A percentile compares a stretch with the other conserved stretches of the same genome.
Conservation (phyloP, 2,329 filamentous ascomycete species). For the Neonectria faginata region DNA sequence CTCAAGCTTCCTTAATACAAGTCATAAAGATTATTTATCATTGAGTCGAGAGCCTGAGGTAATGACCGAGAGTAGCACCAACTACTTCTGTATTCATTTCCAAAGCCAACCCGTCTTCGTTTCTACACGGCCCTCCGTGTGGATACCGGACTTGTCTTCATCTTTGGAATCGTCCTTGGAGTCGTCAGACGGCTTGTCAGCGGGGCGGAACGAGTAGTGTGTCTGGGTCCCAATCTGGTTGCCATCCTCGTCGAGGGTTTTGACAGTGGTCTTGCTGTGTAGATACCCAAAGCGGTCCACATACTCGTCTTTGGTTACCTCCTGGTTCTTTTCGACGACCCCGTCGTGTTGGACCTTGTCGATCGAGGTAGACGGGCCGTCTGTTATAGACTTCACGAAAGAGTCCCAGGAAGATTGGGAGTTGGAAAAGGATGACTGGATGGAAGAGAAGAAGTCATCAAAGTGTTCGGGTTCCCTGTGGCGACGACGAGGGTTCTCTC, state of each 20-base stretch:
- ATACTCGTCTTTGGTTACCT: constrained; percentile 55
- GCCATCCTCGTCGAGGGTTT: constrained; percentile 56
- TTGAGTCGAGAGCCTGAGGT: constrained; percentile 27
- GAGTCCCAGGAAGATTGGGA: constrained; percentile 56
- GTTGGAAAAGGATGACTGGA: constrained; percentile 53
- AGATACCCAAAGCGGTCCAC: constrained; percentile 58
- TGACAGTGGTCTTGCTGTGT: constrained; percentile 56
- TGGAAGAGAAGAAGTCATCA: constrained; percentile 55
- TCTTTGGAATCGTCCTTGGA: constrained; percentile 29
- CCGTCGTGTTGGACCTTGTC: constrained; percentile 28
- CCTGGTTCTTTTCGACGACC: constrained; percentile 45
- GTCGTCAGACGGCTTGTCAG: constrained; percentile 27
- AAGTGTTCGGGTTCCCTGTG: constrained; percentile 49
- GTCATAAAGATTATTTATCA: constrained; percentile 29
- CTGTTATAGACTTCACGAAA: constrained; percentile 52
- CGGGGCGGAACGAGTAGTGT: constrained; percentile 49
- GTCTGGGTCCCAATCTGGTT: constrained; percentile 55
- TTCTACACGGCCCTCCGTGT: constrained; percentile 33
- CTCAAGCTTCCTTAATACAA: constrained; percentile 5
- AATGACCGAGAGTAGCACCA: neutral
- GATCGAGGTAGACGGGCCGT: constrained; percentile 26
- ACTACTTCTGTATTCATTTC: constrained; percentile 47
- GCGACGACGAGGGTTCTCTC: constrained; percentile 19
- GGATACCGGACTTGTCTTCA: constrained; percentile 32
- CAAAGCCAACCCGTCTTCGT: constrained; percentile 56